Evolutionary conservation across 176 grass and related monocot genomes (phyloP).

Genomic region (Pharus latifolius): DNA sequence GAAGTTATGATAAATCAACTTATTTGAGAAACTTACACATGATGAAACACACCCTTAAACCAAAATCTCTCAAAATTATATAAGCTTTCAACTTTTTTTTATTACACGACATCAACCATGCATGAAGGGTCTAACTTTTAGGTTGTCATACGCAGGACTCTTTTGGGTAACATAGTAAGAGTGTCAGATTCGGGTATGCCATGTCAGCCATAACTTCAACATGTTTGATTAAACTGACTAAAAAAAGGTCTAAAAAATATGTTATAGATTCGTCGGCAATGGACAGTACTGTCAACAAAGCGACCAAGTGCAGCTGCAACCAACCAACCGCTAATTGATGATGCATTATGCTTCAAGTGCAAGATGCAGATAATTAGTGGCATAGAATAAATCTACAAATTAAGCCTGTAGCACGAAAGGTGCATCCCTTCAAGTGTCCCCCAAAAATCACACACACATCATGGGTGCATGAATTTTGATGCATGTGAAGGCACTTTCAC

Average conservation of each 20-base stretch:
- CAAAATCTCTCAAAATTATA: background rate
- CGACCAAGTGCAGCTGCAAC: background rate
- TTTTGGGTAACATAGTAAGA: no score
- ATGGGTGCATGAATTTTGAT: background rate
- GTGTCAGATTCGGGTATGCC: no score
- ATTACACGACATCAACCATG: background rate
- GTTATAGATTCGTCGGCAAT: no score
- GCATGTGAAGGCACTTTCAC: slow-evolving; percentile 18
- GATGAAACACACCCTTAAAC: background rate
- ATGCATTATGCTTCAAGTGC: background rate
- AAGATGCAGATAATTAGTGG: background rate
- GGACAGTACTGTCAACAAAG: no score
- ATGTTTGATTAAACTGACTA: no score
- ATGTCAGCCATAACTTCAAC: no score
- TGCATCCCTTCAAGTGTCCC: slow-evolving; percentile 11
- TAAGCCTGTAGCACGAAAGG: slow-evolving; percentile 18
- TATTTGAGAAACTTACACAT: no score
- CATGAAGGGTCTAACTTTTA: background rate
- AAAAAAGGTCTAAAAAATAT: no score
- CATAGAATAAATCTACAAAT: no score
- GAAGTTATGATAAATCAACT: no score
- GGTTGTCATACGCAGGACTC: no score
- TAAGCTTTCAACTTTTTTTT: background rate
- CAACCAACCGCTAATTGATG: background rate
- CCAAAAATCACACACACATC: background rate